phyloP scores from a whole-genome alignment of 108 stramenopile genomes.

The Nitzschia sp. region DNA sequence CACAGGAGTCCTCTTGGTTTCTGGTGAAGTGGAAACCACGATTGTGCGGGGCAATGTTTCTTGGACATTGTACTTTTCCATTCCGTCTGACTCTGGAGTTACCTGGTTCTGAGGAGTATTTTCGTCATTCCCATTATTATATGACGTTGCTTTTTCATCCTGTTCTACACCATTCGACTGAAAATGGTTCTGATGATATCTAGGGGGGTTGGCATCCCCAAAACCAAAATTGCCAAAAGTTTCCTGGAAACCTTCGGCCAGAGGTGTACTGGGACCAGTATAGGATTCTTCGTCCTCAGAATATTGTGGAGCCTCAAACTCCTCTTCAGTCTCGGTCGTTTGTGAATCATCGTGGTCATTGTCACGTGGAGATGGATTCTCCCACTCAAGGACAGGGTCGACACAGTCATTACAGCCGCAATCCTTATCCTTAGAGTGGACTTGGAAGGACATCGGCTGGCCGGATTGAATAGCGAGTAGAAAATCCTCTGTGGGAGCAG shows the following conservation, averaged over 20 bases:
- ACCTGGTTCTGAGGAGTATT: background rate
- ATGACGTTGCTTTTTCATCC: background rate
- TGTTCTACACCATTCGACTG: background rate
- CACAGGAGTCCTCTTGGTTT: too few relatives aligned
- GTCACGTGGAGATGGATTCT: background rate
- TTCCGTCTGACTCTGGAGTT: too few relatives aligned
- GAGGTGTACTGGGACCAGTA: background rate
- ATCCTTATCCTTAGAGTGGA: constrained; percentile 3
- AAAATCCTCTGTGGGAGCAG: constrained; percentile 4
- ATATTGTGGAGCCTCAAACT: background rate
- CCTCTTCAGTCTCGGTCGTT: too few relatives aligned
- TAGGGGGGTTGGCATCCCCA: background rate
- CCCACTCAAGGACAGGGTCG: constrained; percentile 18
- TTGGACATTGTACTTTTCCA: too few relatives aligned
- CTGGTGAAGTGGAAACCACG: too few relatives aligned
- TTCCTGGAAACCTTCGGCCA: background rate
- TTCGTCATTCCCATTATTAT: background rate
- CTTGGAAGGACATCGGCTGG: background rate
- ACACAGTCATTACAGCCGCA: constrained; percentile 25
- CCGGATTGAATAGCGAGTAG: constrained; percentile 17
- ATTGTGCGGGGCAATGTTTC: too few relatives aligned
- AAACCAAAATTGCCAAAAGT: constrained; percentile 7
- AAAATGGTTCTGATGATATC: background rate
- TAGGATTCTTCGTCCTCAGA: constrained; percentile 5
- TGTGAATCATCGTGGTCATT: too few relatives aligned